These are phyloP conservation scores for Leptoxyphium fumago DNA, from an alignment of 2,329 filamentous ascomycete species.

Conservation along the genomic window DNA sequence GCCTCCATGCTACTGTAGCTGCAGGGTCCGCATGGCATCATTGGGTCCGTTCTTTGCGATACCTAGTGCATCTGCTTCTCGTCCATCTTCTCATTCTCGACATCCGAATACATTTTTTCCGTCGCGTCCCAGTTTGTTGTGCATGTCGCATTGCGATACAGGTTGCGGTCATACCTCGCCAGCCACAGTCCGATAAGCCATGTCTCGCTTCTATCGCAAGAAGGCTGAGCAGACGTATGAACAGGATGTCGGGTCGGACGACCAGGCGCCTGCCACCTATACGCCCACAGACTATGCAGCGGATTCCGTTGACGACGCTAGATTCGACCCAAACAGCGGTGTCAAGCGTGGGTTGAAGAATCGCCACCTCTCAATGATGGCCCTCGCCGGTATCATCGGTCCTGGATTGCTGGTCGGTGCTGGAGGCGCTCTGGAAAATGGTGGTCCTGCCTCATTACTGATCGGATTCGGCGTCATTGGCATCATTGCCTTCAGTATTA, in stretches of 20 bases:
- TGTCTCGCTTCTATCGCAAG: background rate
- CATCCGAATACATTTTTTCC: too few species aligned
- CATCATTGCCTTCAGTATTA: conserved; percentile 50
- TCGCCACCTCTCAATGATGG: conserved; percentile 47
- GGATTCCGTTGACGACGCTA: background rate
- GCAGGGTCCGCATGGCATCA: too few species aligned
- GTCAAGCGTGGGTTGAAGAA: conserved; percentile 57
- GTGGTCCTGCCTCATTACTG: conserved; percentile 55
- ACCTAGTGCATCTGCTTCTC: too few species aligned
- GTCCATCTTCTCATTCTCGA: too few species aligned
- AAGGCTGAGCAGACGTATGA: background rate
- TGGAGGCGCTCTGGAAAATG: conserved; percentile 51
- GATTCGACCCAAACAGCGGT: conserved; percentile 43
- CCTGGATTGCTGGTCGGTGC: conserved; percentile 59
- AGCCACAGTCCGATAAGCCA: too few species aligned
- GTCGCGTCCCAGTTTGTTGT: too few species aligned
- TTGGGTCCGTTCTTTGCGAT: too few species aligned
- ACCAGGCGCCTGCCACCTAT: background rate
- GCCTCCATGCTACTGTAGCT: too few species aligned
- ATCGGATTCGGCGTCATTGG: conserved; percentile 62
- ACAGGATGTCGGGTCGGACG: background rate
- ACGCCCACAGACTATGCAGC: background rate
- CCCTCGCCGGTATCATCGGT: conserved; percentile 41
- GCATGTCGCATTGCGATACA: too few species aligned
- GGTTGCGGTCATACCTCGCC: too few species aligned